These are phyloP conservation scores for Oryza rufipogon DNA, from an alignment of 176 grass and related monocot species.

Conservation along the genomic window DNA sequence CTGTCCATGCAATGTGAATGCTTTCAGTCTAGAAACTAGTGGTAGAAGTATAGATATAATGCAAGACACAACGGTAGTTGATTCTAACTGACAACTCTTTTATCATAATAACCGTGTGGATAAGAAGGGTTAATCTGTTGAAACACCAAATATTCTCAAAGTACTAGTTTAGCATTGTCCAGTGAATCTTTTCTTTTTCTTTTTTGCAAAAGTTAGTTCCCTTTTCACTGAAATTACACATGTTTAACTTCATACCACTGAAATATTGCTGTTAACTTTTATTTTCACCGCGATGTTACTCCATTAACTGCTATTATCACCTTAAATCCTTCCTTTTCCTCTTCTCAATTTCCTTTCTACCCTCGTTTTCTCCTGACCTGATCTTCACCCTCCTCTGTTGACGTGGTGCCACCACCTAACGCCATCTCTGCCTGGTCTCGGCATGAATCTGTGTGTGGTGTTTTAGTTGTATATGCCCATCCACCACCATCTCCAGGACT, in stretches of 20 bases:
- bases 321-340: neutral
- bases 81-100: neutral
- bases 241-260: neutral
- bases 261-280: too few species aligned
- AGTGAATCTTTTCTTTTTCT: constrained; percentile 3
- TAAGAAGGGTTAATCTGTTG: constrained; percentile 10
- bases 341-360: neutral
- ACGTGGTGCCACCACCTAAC: neutral
- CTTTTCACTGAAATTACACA: neutral
- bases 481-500: neutral
- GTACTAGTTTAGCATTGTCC: neutral
- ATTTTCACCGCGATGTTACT: neutral
- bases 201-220: neutral
- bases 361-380: neutral
- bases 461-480: neutral
- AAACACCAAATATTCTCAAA: neutral
- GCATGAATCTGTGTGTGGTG: neutral
- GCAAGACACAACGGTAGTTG: constrained; percentile 1
- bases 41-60: constrained; percentile 4
- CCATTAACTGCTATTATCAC: neutral
- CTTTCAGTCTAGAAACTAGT: constrained; percentile 16
- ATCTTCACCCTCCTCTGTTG: neutral
- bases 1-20: neutral
- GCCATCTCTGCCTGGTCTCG: neutral
- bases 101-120: constrained; percentile 8